Evolutionary conservation across 108 stramenopile genomes (phyloP).

Genomic region (Aurantiochytrium sp.): DNA sequence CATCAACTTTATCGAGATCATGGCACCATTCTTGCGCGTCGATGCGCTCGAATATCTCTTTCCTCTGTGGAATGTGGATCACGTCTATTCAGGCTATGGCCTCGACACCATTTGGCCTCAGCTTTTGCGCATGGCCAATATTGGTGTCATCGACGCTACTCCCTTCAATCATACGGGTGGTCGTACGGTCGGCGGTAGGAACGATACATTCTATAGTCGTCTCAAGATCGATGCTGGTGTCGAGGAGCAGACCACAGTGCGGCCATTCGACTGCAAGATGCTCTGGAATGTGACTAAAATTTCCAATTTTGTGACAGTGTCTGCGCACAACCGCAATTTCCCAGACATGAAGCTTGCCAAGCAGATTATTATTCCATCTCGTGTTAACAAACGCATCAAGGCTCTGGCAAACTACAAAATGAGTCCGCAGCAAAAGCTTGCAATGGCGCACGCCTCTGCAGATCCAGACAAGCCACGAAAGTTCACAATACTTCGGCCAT

Average conservation of each 20-base stretch:
- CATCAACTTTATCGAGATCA: slow-evolving; percentile 6
- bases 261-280: neutral
- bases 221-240: neutral
- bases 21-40: neutral
- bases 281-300: neutral
- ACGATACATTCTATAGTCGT: neutral
- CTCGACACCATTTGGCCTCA: neutral
- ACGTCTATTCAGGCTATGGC: neutral
- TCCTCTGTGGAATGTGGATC: neutral
- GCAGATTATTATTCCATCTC: neutral
- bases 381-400: neutral
- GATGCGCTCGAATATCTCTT: neutral
- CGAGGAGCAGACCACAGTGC: neutral
- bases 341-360: neutral
- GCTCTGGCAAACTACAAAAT: neutral
- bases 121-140: neutral
- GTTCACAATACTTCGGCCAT: neutral
- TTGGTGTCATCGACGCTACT: neutral
- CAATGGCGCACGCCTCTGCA: too few species aligned
- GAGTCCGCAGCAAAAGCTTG: too few species aligned
- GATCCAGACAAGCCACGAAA: neutral
- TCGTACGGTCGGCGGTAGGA: neutral
- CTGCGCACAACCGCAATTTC: neutral
- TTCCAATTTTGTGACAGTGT: neutral
- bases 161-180: neutral